phyloP scores from a whole-genome alignment of 257 asterid genomes.

The Forsythia suspensa region DNA sequence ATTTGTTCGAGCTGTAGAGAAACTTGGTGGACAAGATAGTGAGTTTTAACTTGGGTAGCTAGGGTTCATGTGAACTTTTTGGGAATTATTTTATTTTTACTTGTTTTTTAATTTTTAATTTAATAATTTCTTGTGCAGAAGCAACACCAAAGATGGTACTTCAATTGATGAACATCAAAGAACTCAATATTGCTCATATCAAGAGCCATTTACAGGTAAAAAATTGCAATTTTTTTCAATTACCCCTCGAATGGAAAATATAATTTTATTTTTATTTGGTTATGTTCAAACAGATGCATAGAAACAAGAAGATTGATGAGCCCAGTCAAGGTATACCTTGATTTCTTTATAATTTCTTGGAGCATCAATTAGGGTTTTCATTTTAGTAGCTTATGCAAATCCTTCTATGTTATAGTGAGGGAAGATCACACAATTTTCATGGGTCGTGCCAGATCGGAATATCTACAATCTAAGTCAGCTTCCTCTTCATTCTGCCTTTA shows the following conservation, averaged over 20 bases:
- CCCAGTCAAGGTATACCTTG: conserved; percentile 26
- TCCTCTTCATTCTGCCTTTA: background rate
- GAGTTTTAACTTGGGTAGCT: conserved; percentile 1
- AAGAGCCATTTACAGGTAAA: conserved; percentile 51
- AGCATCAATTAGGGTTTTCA: conserved; percentile 17
- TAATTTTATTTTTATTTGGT: background rate
- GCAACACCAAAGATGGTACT: conserved; percentile 46
- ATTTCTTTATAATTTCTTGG: background rate
- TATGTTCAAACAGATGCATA: conserved; percentile 34
- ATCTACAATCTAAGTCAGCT: conserved; percentile 29
- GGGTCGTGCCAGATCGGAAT: conserved; percentile 30
- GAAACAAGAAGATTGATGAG: conserved; percentile 37
- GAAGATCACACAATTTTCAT: conserved; percentile 18
- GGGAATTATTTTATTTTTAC: background rate
- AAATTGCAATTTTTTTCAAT: background rate
- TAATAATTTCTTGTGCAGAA: conserved; percentile 19
- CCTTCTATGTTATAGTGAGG: conserved; percentile 11
- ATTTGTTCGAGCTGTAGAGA: conserved; percentile 38
- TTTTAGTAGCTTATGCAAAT: background rate
- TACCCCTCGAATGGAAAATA: background rate
- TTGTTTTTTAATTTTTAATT: background rate
- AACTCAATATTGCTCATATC: conserved; percentile 43
- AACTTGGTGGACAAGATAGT: conserved; percentile 50
- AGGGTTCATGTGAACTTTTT: background rate
- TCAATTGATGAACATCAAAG: conserved; percentile 45